Evolutionary conservation across 805 yeast genomes (phyloP).

Genomic region (Lachancea kluyveri): DNA sequence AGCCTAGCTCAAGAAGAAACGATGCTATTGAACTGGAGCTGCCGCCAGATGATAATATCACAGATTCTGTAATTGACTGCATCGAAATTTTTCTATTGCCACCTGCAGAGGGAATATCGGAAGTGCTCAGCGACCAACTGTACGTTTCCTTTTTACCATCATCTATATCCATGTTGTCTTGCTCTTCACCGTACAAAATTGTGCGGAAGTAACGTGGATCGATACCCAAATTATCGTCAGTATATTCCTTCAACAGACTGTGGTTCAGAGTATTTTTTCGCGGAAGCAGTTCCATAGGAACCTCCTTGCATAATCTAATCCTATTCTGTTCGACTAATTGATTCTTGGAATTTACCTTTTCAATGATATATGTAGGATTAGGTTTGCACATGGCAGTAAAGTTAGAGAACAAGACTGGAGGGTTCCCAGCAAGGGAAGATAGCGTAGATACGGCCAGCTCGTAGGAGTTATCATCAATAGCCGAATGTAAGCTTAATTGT

Average conservation of each 20-base stretch:
- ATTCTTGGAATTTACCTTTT: conserved; percentile 22
- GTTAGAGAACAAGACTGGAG: conserved; percentile 26
- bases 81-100: conserved; percentile 48
- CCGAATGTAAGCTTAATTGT: conserved; percentile 25
- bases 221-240: conserved; percentile 2
- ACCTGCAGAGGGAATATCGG: conserved; percentile 77
- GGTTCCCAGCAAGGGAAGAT: conserved; percentile 24
- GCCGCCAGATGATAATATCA: conserved; percentile 26
- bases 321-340: conserved; percentile 29
- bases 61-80: conserved; percentile 60
- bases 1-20: conserved; percentile 62
- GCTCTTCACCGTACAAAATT: neutral
- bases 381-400: conserved; percentile 26
- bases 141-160: neutral
- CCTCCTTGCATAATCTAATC: conserved; percentile 20
- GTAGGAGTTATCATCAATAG: conserved; percentile 26
- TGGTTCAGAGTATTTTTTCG: conserved; percentile 11
- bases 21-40: conserved; percentile 29
- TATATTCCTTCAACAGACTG: conserved; percentile 13
- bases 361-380: conserved; percentile 21
- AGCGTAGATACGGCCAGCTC: conserved; percentile 26
- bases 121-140: conserved; percentile 55
- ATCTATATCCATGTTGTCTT: conserved; percentile 8
- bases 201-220: neutral
- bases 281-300: conserved; percentile 15